These are phyloP conservation scores for Dacryopinax primogenitus DNA, from an alignment of 768 basidiomycete species.

Conservation along the genomic window DNA sequence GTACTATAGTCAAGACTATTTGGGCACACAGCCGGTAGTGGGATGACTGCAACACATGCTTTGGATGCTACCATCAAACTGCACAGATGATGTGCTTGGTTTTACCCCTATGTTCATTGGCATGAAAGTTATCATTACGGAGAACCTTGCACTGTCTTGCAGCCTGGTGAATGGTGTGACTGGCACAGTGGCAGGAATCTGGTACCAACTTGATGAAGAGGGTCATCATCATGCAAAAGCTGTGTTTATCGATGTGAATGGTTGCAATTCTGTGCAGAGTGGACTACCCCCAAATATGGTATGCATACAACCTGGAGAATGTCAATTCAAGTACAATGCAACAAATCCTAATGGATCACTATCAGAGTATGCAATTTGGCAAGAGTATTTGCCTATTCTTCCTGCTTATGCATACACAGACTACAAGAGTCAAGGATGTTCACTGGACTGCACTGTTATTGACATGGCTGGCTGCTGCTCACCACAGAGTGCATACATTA, in stretches of 20 bases:
- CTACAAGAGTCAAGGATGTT: constrained; percentile 12
- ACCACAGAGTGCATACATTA: not conserved
- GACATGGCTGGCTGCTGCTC: not conserved
- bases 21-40: not conserved
- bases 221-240: not conserved
- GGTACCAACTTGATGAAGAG: not conserved
- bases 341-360: not conserved
- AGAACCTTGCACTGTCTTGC: constrained; percentile 5
- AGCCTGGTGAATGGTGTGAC: constrained; percentile 4
- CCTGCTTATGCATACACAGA: constrained; percentile 14
- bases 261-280: not conserved
- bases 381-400: constrained; percentile 8
- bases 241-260: not conserved
- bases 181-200: not conserved
- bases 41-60: not conserved
- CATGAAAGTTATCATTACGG: constrained; percentile 10
- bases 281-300: not conserved
- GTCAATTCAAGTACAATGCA: not conserved
- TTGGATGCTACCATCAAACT: not conserved
- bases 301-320: not conserved
- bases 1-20: not conserved
- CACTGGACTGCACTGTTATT: not conserved
- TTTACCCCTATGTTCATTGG: not conserved
- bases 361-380: not conserved
- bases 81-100: not conserved